Evolutionary conservation across 352 stramenopile species (phyloP).

Genomic region (Phytophthora ohioensis): DNA sequence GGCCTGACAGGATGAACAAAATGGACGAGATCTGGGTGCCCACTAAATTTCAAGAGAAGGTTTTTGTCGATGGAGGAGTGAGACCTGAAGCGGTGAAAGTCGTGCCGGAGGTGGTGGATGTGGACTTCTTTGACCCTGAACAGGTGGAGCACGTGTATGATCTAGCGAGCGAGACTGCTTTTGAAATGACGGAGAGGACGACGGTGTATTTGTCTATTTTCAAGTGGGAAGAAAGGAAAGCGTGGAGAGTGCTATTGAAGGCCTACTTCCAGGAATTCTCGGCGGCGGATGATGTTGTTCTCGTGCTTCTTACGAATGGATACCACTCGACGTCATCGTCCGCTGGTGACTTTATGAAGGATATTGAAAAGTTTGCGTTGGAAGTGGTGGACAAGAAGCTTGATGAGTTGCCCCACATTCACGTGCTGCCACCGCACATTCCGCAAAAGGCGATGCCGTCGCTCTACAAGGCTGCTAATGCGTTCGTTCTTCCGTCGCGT

Average conservation of each 20-base stretch:
- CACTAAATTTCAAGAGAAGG: conserved; percentile 82
- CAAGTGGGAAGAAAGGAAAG: conserved; percentile 95
- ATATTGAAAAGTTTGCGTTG: conserved; percentile 66
- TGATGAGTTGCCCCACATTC: conserved; percentile 59
- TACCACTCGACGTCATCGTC: conserved; percentile 78
- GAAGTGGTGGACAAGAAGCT: conserved; percentile 56
- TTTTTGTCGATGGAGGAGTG: conserved; percentile 77
- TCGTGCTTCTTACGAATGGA: conserved; percentile 89
- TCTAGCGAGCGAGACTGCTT: conserved; percentile 45
- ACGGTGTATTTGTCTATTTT: conserved; percentile 94
- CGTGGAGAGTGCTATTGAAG: conserved; percentile 87
- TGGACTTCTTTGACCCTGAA: conserved; percentile 87
- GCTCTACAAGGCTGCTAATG: conserved; percentile 82
- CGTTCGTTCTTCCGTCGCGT: conserved; percentile 91
- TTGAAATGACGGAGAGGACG: conserved; percentile 51
- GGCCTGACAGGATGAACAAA: conserved; percentile 85
- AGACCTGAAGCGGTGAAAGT: conserved; percentile 66
- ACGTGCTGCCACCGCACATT: conserved; percentile 71
- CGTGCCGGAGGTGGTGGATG: conserved; percentile 90
- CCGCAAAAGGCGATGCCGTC: conserved; percentile 62
- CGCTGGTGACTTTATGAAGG: conserved; percentile 54
- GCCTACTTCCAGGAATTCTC: conserved; percentile 87
- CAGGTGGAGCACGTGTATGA: conserved; percentile 59
- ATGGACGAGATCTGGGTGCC: conserved; percentile 96
- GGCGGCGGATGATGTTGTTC: conserved; percentile 63